Evolutionary conservation across 306 rosid species (phyloP), one percentile per base, ranked within the genome.

Genomic region (Luffa aegyptiaca): DNA sequence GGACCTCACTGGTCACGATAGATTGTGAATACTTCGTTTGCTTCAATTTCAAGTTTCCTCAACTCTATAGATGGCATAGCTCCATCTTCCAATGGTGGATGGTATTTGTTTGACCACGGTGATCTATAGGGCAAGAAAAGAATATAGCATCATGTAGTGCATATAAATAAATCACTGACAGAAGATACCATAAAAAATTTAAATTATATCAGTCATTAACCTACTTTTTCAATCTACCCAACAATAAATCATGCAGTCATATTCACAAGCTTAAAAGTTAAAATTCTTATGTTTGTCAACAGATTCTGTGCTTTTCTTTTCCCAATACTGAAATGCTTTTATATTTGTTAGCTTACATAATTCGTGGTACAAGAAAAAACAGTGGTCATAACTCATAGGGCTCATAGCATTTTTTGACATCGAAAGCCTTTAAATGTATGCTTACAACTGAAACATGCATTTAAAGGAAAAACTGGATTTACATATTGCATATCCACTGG

Each of bases 1-100:
- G 98, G 90, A 92, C 97, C 98, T 95, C 97, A 95, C 98, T 91
- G 98, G 97, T 92, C 97, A 95, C 97, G 96, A 91, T 91, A 95
- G 78, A 93, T 84, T 18, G 97, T 85, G 89, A 95, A 92, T 81
- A 91, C 88, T 36, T 95, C 97, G 62, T 95, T 95, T 85, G 98
- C 97, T 88, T 95, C 97, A 80, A 86, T 69, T 87, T 95, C 98
- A 80, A 95, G 98, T 66, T 92, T 89, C 88, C 98, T 90, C 93
- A 95, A 71, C 68, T 90, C 87, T 31, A 42, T 14, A 16, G 97
- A 95, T 69, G 98, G 98, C 52, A 91, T 86, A 45, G 93, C 81
- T 17, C 98, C 98, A 72, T 95, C 98, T 87, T 89, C 97, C 80
- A 95, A 80, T 20, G 82, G 84, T 69, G 97, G 98, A 83, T 91